phyloP scores from a whole-genome alignment of 192 early-diverging fungal species.

The Coemansia sp. region DNA sequence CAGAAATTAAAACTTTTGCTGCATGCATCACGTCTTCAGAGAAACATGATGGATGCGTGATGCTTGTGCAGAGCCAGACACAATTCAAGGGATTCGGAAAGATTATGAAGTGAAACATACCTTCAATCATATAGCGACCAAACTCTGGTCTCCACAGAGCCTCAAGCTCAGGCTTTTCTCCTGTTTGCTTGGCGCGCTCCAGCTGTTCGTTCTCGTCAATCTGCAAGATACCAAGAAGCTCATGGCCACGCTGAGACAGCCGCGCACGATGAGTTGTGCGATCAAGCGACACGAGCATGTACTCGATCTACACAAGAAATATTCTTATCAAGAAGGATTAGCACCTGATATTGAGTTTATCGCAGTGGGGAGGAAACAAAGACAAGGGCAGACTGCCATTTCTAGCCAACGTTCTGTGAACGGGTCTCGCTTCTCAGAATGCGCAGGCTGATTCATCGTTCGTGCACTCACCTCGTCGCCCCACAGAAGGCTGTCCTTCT shows the following conservation, averaged over 20 bases:
- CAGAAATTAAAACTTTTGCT: neutral
- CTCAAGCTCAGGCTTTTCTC: slow-evolving; percentile 55
- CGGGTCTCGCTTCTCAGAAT: neutral
- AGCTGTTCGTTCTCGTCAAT: slow-evolving; percentile 67
- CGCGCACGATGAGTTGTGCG: slow-evolving; percentile 67
- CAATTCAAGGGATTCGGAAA: no score
- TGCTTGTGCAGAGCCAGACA: neutral
- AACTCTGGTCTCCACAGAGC: slow-evolving; percentile 96
- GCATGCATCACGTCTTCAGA: neutral
- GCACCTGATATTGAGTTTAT: neutral
- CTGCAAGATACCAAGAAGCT: slow-evolving; percentile 71
- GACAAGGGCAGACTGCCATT: no score
- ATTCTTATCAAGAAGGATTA: neutral
- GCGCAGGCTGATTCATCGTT: neutral
- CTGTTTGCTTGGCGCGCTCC: slow-evolving; percentile 21
- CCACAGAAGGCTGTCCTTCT: slow-evolving; percentile 84
- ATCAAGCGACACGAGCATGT: slow-evolving; percentile 84
- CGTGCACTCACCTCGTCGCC: slow-evolving; percentile 83
- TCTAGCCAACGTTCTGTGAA: no score
- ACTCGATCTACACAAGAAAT: slow-evolving; percentile 72
- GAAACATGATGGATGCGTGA: neutral
- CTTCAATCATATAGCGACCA: slow-evolving; percentile 95
- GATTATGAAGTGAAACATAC: slow-evolving; percentile 17
- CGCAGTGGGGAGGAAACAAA: no score
- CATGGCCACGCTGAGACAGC: slow-evolving; percentile 77